A percentile compares a stretch with the other conserved stretches of the same genome.
Conservation (phyloP, 495 filamentous ascomycete genomes). For the Aspergillus diversus region DNA sequence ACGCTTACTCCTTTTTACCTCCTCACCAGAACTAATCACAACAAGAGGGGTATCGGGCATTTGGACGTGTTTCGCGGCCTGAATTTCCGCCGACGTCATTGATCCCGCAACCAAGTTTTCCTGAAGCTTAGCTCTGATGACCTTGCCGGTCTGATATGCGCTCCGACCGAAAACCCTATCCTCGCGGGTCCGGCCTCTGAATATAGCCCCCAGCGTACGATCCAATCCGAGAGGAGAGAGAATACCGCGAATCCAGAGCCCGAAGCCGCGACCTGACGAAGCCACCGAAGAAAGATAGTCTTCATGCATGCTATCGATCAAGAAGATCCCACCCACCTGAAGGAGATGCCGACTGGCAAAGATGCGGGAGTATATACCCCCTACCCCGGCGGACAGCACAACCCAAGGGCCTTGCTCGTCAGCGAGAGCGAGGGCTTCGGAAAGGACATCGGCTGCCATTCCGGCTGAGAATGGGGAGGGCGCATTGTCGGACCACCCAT, state of each 20-base stretch:
- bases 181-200: conserved; percentile 75
- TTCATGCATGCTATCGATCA: conserved; percentile 88
- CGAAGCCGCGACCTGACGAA: conserved; percentile 71
- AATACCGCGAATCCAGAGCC: conserved; percentile 81
- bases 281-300: conserved; percentile 72
- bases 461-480: conserved; percentile 91
- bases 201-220: conserved; percentile 73
- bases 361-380: conserved; percentile 85
- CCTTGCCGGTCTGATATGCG: conserved; percentile 77
- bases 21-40: conserved; percentile 81
- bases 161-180: conserved; percentile 81
- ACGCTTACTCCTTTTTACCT: conserved; percentile 55
- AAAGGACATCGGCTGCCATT: conserved; percentile 83
- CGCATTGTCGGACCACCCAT: conserved; percentile 90
- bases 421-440: conserved; percentile 78
- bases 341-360: conserved; percentile 78
- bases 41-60: conserved; percentile 69
- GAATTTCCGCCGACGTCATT: conserved; percentile 79
- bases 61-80: conserved; percentile 76
- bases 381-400: conserved; percentile 71
- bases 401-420: conserved; percentile 87
- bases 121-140: conserved; percentile 87
- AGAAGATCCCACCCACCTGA: conserved; percentile 74
- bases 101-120: conserved; percentile 86
- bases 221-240: conserved; percentile 86